phyloP scores from a whole-genome alignment of 164 flowering plant genomes.

The Sedum album region DNA sequence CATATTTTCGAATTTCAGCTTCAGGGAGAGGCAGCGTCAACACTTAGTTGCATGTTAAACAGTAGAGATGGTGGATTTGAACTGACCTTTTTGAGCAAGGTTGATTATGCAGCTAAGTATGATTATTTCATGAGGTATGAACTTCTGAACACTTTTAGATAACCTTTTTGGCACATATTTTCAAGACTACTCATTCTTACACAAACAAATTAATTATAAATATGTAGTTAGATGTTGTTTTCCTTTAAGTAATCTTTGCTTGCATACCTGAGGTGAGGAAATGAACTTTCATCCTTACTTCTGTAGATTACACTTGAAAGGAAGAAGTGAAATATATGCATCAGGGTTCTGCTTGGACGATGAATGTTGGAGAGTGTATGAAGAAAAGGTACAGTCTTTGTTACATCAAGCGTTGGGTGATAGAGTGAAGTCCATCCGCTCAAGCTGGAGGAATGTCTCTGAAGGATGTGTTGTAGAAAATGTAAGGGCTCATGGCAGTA shows the following conservation, averaged over 20 bases:
- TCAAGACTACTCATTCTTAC: not conserved
- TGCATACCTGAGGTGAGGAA: not conserved
- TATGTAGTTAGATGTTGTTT: no score
- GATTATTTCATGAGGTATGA: constrained; percentile 69
- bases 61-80: constrained; percentile 69
- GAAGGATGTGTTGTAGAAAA: constrained; percentile 42
- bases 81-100: constrained; percentile 60
- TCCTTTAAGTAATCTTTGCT: not conserved
- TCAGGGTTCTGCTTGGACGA: constrained; percentile 76
- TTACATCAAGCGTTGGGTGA: constrained; percentile 58
- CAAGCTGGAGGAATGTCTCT: constrained; percentile 51
- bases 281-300: not conserved
- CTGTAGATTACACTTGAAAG: constrained; percentile 61
- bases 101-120: constrained; percentile 72
- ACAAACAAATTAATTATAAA: not conserved
- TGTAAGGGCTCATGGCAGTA: constrained; percentile 29
- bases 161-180: not conserved
- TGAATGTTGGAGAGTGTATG: constrained; percentile 89
- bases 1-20: constrained; percentile 34
- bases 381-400: constrained; percentile 56
- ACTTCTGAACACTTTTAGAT: not conserved
- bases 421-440: constrained; percentile 68
- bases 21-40: constrained; percentile 61
- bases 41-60: constrained; percentile 51
- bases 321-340: constrained; percentile 32